These are phyloP conservation scores for Amauroascus niger DNA, from an alignment of 2,329 filamentous ascomycete species.

Conservation along the genomic window DNA sequence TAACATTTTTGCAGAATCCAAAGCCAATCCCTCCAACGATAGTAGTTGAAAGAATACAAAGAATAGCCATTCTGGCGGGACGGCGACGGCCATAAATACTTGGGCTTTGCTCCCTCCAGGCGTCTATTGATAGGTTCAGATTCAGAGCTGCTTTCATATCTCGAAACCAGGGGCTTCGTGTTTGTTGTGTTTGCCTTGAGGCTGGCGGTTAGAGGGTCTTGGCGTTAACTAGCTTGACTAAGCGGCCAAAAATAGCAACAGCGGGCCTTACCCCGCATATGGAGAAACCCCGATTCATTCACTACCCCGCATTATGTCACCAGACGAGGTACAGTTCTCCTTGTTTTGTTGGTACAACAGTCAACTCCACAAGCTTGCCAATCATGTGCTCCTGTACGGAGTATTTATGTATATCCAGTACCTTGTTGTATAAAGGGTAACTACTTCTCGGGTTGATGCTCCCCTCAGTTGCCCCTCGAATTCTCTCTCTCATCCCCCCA, in stretches of 20 bases:
- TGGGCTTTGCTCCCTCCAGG: not conserved
- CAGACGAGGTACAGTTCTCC: not conserved
- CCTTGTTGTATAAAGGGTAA: too few species aligned
- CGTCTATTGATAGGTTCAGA: not conserved
- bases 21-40: too few species aligned
- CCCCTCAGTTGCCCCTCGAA: too few species aligned
- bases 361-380: too few species aligned
- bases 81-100: not conserved
- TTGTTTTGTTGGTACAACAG: too few species aligned
- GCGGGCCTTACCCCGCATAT: too few species aligned
- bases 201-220: not conserved
- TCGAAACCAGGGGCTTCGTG: not conserved
- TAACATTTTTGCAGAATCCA: not conserved
- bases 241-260: not conserved
- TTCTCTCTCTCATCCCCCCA: too few species aligned
- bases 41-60: not conserved
- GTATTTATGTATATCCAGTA: too few species aligned
- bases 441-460: too few species aligned
- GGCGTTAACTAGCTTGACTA: not conserved
- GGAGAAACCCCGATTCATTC: too few species aligned
- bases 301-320: slow-evolving; percentile 1
- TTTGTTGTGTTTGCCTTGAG: not conserved
- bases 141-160: not conserved
- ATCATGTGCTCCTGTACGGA: not conserved
- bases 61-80: not conserved